Evolutionary conservation across 2,329 filamentous ascomycete genomes (phyloP).

Genomic region (Rosellinia necatrix): DNA sequence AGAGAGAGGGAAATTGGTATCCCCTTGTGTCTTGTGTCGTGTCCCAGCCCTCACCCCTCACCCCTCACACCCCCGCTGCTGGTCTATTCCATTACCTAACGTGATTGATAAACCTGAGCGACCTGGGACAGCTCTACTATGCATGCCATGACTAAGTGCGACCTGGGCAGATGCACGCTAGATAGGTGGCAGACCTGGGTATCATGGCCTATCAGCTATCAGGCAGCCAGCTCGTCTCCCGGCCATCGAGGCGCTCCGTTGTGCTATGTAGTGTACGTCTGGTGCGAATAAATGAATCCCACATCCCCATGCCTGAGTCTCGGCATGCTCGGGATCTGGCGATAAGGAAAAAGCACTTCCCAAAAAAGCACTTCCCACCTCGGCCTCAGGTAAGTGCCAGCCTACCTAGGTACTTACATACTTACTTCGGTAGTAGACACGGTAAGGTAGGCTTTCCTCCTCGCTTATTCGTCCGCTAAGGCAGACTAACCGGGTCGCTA

Average conservation of each 20-base stretch:
- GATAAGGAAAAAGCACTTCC: too few species aligned
- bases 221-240: not conserved
- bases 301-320: slow-evolving; percentile 4
- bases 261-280: too few species aligned
- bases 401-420: slow-evolving; percentile 15
- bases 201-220: not conserved
- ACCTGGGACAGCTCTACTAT: too few species aligned
- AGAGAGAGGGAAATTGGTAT: too few species aligned
- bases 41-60: not conserved
- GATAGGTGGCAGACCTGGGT: not conserved
- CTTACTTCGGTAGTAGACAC: too few species aligned
- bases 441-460: too few species aligned
- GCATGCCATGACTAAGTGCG: too few species aligned
- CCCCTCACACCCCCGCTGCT: not conserved
- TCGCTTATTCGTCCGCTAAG: slow-evolving; percentile 16
- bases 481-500: not conserved
- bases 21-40: too few species aligned
- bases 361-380: too few species aligned
- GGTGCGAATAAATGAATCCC: too few species aligned
- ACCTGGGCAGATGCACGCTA: not conserved
- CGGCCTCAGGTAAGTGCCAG: slow-evolving; percentile 25
- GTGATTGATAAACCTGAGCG: slow-evolving; percentile 3
- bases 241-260: too few species aligned
- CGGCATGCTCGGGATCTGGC: slow-evolving; percentile 24
- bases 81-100: slow-evolving; percentile 10